These are phyloP conservation scores for Echeveria elegans DNA, from an alignment of 164 flowering plant genomes.

Conservation along the genomic window DNA sequence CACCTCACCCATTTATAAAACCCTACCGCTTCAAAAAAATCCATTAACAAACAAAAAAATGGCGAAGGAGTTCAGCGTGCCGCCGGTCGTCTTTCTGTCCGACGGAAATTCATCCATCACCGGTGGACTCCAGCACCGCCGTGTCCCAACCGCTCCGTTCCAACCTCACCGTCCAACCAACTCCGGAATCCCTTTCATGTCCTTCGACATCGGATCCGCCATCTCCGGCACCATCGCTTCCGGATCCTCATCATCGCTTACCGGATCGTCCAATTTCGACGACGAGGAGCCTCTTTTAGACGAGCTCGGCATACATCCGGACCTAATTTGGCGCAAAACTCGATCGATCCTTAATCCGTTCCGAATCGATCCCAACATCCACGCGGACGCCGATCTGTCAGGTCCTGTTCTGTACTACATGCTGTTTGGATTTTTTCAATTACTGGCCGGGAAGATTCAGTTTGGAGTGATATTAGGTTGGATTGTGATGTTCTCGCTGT, in stretches of 20 bases:
- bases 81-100: constrained; percentile 73
- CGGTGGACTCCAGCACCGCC: constrained; percentile 35
- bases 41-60: constrained; percentile 14
- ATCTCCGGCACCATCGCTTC: constrained; percentile 30
- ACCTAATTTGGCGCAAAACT: constrained; percentile 75
- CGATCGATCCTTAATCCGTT: constrained; percentile 61
- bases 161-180: constrained; percentile 49
- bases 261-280: constrained; percentile 31
- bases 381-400: constrained; percentile 77
- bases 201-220: constrained; percentile 54
- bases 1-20: background rate
- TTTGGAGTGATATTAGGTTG: constrained; percentile 89
- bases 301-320: constrained; percentile 86
- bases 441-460: constrained; percentile 85
- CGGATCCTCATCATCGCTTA: constrained; percentile 10
- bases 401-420: constrained; percentile 72
- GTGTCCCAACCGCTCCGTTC: constrained; percentile 61
- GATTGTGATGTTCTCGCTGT: constrained; percentile 67
- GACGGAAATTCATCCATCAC: constrained; percentile 32
- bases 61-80: constrained; percentile 56
- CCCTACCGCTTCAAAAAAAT: background rate
- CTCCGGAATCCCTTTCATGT: constrained; percentile 58
- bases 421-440: constrained; percentile 67
- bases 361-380: constrained; percentile 44
- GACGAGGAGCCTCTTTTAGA: constrained; percentile 82